These are phyloP conservation scores for Thelephora aurantiotincta DNA, from an alignment of 768 basidiomycete species.

Conservation along the genomic window DNA sequence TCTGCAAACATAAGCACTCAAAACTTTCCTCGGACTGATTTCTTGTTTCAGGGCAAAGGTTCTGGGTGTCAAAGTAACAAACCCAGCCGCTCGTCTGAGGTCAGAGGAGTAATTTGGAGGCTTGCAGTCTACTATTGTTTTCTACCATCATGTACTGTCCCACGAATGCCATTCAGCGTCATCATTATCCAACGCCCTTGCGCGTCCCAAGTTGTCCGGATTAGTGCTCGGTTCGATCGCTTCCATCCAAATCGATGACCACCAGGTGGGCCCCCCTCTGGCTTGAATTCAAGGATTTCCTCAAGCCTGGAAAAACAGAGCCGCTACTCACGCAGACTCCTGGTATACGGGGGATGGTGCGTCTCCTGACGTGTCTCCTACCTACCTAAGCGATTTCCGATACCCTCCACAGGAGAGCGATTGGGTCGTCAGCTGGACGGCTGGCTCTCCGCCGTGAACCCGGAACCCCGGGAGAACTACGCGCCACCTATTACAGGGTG, in stretches of 20 bases:
- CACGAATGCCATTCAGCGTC: conserved; percentile 27
- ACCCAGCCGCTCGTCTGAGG: conserved; percentile 83
- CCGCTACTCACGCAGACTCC: conserved; percentile 74
- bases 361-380: conserved; percentile 1
- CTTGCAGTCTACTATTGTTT: conserved; percentile 25
- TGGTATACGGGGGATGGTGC: conserved; percentile 77
- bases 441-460: conserved; percentile 49
- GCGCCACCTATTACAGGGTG: conserved; percentile 52
- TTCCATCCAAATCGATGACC: neutral
- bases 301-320: conserved; percentile 18
- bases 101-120: conserved; percentile 61
- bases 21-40: conserved; percentile 1
- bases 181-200: conserved; percentile 23
- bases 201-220: no score
- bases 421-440: conserved; percentile 46
- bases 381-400: neutral
- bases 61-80: conserved; percentile 87
- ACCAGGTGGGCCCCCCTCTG: neutral
- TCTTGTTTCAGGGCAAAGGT: conserved; percentile 51
- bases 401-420: conserved; percentile 28
- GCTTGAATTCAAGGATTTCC: no score
- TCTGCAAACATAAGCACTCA: conserved; percentile 4
- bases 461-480: conserved; percentile 31
- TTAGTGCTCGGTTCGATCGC: no score
- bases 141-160: conserved; percentile 32